These are phyloP conservation scores for Ophiostoma fasciatum DNA, from an alignment of 2,329 filamentous ascomycete genomes.

Conservation along the genomic window DNA sequence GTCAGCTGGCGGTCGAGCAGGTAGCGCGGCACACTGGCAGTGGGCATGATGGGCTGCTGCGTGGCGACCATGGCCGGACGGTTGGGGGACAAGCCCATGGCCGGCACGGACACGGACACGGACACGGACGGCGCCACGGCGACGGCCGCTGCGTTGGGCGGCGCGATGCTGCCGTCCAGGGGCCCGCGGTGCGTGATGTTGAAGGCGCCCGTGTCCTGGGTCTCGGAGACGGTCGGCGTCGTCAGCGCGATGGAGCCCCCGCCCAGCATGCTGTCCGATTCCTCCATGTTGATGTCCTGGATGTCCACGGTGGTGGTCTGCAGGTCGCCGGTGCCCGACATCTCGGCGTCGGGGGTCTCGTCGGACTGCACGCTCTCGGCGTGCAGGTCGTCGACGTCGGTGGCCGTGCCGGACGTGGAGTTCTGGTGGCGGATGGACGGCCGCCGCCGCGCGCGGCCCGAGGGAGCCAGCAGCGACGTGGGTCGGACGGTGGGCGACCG, in stretches of 20 bases:
- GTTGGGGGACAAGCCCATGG: slow-evolving; percentile 59
- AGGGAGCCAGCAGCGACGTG: slow-evolving; percentile 35
- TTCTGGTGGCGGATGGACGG: slow-evolving; percentile 82
- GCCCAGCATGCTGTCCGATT: slow-evolving; percentile 65
- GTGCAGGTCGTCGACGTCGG: slow-evolving; percentile 74
- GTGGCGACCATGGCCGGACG: slow-evolving; percentile 55
- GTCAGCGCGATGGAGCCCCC: slow-evolving; percentile 59
- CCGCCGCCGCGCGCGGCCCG: slow-evolving; percentile 47
- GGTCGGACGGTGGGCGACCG: slow-evolving; percentile 40
- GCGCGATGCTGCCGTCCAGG: slow-evolving; percentile 62
- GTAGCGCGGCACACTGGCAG: slow-evolving; percentile 62
- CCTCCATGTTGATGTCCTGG: slow-evolving; percentile 66
- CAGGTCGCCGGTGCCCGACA: slow-evolving; percentile 67
- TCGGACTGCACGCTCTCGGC: slow-evolving; percentile 73
- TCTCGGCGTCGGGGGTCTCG: slow-evolving; percentile 59
- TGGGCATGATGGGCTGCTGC: slow-evolving; percentile 59
- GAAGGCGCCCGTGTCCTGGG: slow-evolving; percentile 80
- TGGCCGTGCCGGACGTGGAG: slow-evolving; percentile 43
- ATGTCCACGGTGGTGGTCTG: slow-evolving; percentile 70
- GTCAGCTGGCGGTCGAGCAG: slow-evolving; percentile 59
- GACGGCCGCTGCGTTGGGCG: slow-evolving; percentile 34
- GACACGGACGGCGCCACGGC: no score
- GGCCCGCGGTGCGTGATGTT: slow-evolving; percentile 81
- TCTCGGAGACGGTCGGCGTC: slow-evolving; percentile 66
- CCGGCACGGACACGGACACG: no score